Evolutionary conservation across 345 rosid genomes (phyloP).

Genomic region (Eucalyptus tenuipes): DNA sequence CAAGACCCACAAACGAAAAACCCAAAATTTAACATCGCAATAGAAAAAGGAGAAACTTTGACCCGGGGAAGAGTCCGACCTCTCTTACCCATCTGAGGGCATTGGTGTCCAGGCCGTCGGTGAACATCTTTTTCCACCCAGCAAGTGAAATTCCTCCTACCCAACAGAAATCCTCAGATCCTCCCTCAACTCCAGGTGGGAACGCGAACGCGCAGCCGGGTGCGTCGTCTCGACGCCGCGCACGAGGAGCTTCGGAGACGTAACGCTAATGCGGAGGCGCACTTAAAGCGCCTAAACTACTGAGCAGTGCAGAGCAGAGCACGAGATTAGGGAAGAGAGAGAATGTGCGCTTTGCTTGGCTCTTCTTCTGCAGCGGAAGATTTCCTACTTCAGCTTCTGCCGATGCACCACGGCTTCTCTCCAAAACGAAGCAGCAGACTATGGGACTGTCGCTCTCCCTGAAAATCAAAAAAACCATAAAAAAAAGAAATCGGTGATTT

Average conservation of each 20-base stretch:
- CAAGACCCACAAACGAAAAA: background rate
- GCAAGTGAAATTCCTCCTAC: background rate
- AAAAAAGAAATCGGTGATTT: background rate
- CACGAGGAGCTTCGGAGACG: background rate
- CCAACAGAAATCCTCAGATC: background rate
- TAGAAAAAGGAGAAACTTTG: background rate
- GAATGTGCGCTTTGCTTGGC: background rate
- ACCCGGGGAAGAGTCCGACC: slow-evolving; percentile 1
- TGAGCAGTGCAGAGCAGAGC: background rate
- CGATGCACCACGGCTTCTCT: background rate
- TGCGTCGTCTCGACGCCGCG: background rate
- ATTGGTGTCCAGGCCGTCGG: slow-evolving; percentile 37
- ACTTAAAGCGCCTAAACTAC: background rate
- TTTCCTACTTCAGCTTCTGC: background rate
- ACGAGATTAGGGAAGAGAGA: background rate
- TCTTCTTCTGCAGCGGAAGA: background rate
- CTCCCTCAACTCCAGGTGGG: background rate
- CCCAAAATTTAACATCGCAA: background rate
- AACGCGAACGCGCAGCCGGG: background rate
- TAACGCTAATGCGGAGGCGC: background rate
- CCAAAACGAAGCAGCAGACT: background rate
- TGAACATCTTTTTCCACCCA: slow-evolving; percentile 16
- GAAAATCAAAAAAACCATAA: background rate
- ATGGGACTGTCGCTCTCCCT: background rate
- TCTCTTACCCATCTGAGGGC: slow-evolving; percentile 39